Evolutionary conservation across 129 eudicot species (phyloP), one percentile per base, ranked within the genome.

Genomic region (Kitagawia praeruptora): DNA sequence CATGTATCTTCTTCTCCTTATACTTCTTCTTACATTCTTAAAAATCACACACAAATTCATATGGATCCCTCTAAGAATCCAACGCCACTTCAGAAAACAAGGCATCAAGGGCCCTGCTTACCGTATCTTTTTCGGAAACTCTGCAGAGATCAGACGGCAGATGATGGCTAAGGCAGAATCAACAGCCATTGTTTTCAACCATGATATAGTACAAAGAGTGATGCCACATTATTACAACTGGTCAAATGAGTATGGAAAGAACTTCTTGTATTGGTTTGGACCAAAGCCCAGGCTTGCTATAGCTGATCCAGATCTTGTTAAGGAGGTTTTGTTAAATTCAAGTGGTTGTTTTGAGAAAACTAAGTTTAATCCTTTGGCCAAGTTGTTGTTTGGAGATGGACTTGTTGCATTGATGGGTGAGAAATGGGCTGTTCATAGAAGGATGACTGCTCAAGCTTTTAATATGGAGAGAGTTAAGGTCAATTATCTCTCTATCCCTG

Each of bases 181-280:
- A 13, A 87, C 25, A 48, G 78, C 90, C 5, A 25, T 75, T 54
- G 84, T 85, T 28, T 83, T 89, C 81, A 82, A 77, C 73, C 97
- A 91, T 42, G 84, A 88, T 23, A 85, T 91, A 31, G 88, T 84
- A 25, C 74, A 78, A 73, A 81, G 96, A 75, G 98, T 88, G 69
- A 83, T 87, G 83, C 98, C 98, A 51, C 91, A 91, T 66, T 89
- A 86, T n/a, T 46, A 77, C 80, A 87, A 87, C 39, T 93, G 97
- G 98, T 91, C 98, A 27, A 88, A 73, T 83, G 79, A 78, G 0
- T 87, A 93, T 42, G 97, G 98, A 27, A 89, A 84, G 74, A 83
- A 82, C 34, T 89, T 93, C 61, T 74, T 93, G 53, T 91, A 89
- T 46, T 93, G 98, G 98, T 93, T 93, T 75, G 98, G 98, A 76